Conservation (phyloP, 352 stramenopile species). For the Phytopythium kandeliae region DNA sequence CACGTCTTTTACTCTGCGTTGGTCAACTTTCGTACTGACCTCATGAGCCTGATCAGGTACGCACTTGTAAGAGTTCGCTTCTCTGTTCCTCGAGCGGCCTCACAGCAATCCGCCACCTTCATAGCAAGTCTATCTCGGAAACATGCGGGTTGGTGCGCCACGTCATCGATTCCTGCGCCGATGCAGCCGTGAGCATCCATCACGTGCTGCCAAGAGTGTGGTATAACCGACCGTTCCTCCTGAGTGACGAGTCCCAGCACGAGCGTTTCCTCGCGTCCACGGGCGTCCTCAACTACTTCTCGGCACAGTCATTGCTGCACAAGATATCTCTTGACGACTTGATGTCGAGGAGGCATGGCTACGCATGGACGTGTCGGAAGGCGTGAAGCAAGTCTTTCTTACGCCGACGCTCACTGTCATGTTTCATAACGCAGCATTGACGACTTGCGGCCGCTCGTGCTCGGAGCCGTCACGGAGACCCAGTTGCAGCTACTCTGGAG, state of each 20-base stretch:
- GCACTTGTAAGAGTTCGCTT: not conserved
- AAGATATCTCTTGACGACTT: constrained; percentile 57
- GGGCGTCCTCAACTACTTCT: constrained; percentile 48
- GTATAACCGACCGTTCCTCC: constrained; percentile 65
- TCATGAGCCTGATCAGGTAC: constrained; percentile 48
- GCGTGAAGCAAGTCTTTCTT: no score
- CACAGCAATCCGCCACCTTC: not conserved
- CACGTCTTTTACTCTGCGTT: constrained; percentile 49
- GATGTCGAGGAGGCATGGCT: constrained; percentile 18
- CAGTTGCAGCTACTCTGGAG: constrained; percentile 43
- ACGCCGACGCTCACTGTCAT: constrained; percentile 6
- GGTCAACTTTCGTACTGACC: constrained; percentile 46
- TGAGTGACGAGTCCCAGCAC: constrained; percentile 73
- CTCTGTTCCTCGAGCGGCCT: no score
- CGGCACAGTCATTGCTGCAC: constrained; percentile 64
- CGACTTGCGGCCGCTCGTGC: constrained; percentile 26
- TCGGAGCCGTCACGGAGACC: constrained; percentile 26
- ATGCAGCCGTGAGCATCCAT: constrained; percentile 29
- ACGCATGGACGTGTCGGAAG: not conserved
- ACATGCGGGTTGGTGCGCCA: constrained; percentile 31
- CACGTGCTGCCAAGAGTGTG: constrained; percentile 58
- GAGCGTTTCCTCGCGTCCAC: constrained; percentile 73
- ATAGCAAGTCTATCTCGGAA: constrained; percentile 31
- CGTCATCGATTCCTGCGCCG: constrained; percentile 51
- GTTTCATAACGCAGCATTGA: constrained; percentile 18